phyloP scores from a whole-genome alignment of 1,284 basidiomycete species.

The Cutaneotrichosporon sp. region DNA sequence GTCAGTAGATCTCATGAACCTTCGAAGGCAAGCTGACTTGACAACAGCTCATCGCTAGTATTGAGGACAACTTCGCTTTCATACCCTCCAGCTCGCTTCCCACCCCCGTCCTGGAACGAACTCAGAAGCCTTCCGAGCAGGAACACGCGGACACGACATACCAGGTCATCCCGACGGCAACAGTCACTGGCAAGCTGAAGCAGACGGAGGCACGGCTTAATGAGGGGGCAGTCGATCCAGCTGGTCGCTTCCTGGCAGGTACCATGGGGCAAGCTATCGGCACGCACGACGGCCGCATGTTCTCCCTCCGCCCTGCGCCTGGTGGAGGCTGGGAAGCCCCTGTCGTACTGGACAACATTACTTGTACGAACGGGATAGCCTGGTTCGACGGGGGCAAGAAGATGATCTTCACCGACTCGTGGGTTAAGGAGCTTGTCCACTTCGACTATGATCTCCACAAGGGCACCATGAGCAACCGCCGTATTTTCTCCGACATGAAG shows the following conservation, averaged over 20 bases:
- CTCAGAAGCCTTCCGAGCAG: neutral
- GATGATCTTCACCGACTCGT: conserved; percentile 28
- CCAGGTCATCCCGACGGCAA: neutral
- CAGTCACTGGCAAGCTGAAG: neutral
- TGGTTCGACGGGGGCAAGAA: conserved; percentile 20
- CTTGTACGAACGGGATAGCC: conserved; percentile 27
- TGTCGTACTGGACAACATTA: conserved; percentile 17
- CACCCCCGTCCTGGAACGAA: conserved; percentile 12
- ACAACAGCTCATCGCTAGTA: conserved; percentile 19
- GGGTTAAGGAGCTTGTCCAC: conserved; percentile 16
- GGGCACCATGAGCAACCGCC: conserved; percentile 15
- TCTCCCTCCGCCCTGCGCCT: conserved; percentile 1
- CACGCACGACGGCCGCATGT: conserved; percentile 13
- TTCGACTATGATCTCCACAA: conserved; percentile 24
- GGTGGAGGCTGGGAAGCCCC: neutral
- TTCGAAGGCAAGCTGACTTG: neutral
- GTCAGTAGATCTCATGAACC: conserved; percentile 10
- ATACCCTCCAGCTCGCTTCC: conserved; percentile 18
- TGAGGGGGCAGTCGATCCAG: conserved; percentile 23
- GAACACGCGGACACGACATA: neutral
- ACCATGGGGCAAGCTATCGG: conserved; percentile 19
- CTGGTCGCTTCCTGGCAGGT: conserved; percentile 23
- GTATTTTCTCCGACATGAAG: conserved; percentile 12
- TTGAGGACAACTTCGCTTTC: conserved; percentile 16
- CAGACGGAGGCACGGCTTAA: conserved; percentile 20